phyloP scores from a whole-genome alignment of 2,329 filamentous ascomycete species.

The Hypoxylon sp. region DNA sequence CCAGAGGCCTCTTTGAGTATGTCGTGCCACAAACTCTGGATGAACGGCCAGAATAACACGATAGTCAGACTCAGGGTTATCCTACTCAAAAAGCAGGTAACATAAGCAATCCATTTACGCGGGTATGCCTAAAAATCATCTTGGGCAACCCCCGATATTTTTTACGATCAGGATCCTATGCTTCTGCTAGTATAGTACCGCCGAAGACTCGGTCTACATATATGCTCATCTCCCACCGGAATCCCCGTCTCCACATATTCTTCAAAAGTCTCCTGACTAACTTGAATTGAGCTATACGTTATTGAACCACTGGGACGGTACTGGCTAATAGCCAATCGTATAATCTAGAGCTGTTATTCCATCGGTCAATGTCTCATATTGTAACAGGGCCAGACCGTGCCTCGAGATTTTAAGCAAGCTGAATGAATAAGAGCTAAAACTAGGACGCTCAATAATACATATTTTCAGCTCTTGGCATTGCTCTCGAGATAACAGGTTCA shows the following conservation, averaged over 20 bases:
- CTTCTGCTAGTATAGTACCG: neutral
- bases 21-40: neutral
- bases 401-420: neutral
- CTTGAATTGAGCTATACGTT: neutral
- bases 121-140: neutral
- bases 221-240: neutral
- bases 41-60: too few relatives aligned
- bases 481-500: neutral
- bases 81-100: neutral
- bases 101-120: neutral
- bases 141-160: neutral
- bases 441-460: neutral
- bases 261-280: neutral
- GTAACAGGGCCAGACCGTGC: neutral
- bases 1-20: neutral
- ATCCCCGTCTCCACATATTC: neutral
- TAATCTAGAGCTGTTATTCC: slow-evolving; percentile 4
- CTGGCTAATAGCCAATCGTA: neutral
- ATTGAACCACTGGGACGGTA: neutral
- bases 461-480: neutral
- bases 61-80: neutral
- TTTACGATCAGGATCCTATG: neutral
- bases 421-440: neutral
- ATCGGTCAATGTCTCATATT: neutral
- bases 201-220: neutral